These are phyloP conservation scores for Takashimella tepidaria DNA, from an alignment of 1,284 basidiomycete species.

Conservation along the genomic window DNA sequence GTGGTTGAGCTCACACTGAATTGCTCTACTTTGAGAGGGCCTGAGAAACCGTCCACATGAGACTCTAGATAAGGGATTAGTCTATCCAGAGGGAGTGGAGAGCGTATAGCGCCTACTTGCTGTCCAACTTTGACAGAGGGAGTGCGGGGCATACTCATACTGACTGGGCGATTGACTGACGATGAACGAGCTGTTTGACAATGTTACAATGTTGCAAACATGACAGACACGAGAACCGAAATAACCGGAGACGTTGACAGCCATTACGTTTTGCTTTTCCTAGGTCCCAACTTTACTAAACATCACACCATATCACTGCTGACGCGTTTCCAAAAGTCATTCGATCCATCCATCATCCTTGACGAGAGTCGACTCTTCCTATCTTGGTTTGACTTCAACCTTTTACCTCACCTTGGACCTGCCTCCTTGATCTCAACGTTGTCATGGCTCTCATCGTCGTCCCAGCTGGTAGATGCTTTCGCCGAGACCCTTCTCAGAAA, in stretches of 20 bases:
- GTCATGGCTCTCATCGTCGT: conserved; percentile 34
- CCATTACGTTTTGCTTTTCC: no score
- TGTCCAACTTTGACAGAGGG: neutral
- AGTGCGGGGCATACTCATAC: neutral
- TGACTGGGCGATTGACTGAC: no score
- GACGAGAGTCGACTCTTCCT: no score
- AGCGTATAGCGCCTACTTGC: conserved; percentile 50
- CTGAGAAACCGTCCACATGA: conserved; percentile 56
- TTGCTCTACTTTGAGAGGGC: conserved; percentile 78
- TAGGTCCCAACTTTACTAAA: neutral
- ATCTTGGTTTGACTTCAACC: neutral
- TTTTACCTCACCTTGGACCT: neutral
- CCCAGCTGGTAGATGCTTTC: conserved; percentile 39
- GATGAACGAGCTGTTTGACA: no score
- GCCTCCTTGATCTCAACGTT: neutral
- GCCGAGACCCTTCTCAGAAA: conserved; percentile 34
- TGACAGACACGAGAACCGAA: no score
- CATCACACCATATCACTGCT: neutral
- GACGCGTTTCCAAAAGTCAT: no score
- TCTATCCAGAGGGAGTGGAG: conserved; percentile 60
- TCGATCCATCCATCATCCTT: no score
- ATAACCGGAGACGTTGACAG: no score
- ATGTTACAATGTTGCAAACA: no score
- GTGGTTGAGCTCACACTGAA: conserved; percentile 76
- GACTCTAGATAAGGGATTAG: conserved; percentile 65